Base-by-base conservation (phyloP, 768 basidiomycete genomes). In the Mycena galericulata region DNA sequence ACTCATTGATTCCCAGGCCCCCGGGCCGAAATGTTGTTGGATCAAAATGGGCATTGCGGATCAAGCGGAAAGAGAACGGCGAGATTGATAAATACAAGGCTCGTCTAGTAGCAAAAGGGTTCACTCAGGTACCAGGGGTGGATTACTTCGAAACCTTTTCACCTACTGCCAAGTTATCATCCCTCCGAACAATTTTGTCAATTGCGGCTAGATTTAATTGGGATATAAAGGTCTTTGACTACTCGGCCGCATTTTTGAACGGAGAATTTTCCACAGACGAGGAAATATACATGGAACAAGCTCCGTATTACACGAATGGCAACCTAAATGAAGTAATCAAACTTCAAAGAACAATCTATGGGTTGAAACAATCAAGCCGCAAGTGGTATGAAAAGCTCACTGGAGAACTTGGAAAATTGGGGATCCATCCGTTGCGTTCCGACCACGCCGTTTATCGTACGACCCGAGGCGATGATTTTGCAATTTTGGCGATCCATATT, bases 311-410 rank as follows among this genome's bases (percentile, higher is more conserved):
- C n/a, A n/a, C n/a, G n/a, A n/a, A n/a, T n/a, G n/a, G n/a, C n/a
- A n/a, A n/a, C n/a, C n/a, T n/a, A n/a, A n/a, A n/a, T n/a, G n/a
- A n/a, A n/a, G n/a, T n/a, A n/a, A n/a, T n/a, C n/a, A n/a, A n/a
- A n/a, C n/a, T n/a, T n/a, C n/a, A n/a, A n/a, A n/a, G n/a, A n/a
- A n/a, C n/a, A n/a, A n/a, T n/a, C n/a, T n/a, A n/a, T n/a, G n/a
- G n/a, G n/a, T n/a, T n/a, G n/a, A n/a, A 79, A 54, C 80, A 81
- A 57, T 74, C 79, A 12, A 75, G 77, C 14, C 72, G 75, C 9
- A 58, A 61, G 54, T 81, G 80, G 81, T 71, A 80, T 41, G 11
- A 69, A 62, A 65, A 65, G 29, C 65, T 80, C 17, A 65, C 64
- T 17, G 41, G 51, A 17, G 38, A 49, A 11, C 62, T 80, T 4